phyloP scores from a whole-genome alignment of 73 alveolate genomes.

The Stentor coeruleus region DNA sequence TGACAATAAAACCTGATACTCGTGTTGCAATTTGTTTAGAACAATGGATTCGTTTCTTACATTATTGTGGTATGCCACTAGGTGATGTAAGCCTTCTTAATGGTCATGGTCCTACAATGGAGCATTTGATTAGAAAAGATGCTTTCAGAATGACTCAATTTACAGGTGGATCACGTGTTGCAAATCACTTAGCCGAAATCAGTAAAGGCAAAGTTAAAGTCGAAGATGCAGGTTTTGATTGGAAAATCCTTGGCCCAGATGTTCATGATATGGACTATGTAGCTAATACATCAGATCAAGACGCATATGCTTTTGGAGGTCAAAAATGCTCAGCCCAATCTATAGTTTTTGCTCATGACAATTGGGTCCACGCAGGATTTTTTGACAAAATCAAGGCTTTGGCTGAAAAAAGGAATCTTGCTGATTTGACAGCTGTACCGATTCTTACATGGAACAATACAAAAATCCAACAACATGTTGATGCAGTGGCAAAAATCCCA shows the following conservation, averaged over 20 bases:
- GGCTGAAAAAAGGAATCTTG: conserved; percentile 70
- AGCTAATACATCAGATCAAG: conserved; percentile 85
- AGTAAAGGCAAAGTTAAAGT: conserved; percentile 66
- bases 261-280: conserved; percentile 64
- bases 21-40: conserved; percentile 80
- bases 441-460: conserved; percentile 85
- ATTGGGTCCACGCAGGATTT: conserved; percentile 68
- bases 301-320: conserved; percentile 80
- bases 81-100: conserved; percentile 29
- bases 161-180: conserved; percentile 68
- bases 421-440: conserved; percentile 80
- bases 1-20: conserved; percentile 72
- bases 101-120: conserved; percentile 62
- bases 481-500: conserved; percentile 60
- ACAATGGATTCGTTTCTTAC: conserved; percentile 77
- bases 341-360: conserved; percentile 70
- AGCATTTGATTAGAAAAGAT: conserved; percentile 35
- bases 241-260: conserved; percentile 96
- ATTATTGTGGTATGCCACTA: conserved; percentile 43
- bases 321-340: conserved; percentile 92
- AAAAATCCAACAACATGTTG: conserved; percentile 76
- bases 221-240: conserved; percentile 96
- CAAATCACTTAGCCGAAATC: conserved; percentile 41
- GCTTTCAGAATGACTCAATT: conserved; percentile 51
- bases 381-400: conserved; percentile 47